Evolutionary conservation across 2,329 filamentous ascomycete genomes (phyloP), one percentile per base, ranked within the genome.

Genomic region (Hysterium pulicare): DNA sequence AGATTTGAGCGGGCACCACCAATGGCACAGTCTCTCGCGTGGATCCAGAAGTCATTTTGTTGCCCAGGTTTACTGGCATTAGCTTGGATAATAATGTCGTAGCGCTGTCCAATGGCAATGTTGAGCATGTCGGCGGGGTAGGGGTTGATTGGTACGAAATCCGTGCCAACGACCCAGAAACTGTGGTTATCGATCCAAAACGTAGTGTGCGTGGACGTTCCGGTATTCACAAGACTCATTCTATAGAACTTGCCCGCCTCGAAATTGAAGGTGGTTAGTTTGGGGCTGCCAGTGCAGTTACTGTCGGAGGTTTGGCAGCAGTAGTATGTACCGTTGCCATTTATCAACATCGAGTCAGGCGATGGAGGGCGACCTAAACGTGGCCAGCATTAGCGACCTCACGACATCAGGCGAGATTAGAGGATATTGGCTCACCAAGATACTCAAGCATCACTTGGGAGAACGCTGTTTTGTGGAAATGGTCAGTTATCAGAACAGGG

Each of bases 401-500:
- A n/a, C n/a, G n/a, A n/a, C n/a, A n/a, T n/a, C n/a, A 8, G 24
- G 24, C 24, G 7, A 28, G 7, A 28, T 28, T 7, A 28, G 13
- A 8, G 13, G 60, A 53, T 7, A 52, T 43, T 5, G 37, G 28
- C 15, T 35, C 51, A 51, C 44, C 54, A 46, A 33, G 50, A 61
- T 48, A 51, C 35, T 28, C 24, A 8, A 28, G 24, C 8, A 28
- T 28, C 24, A 28, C 8, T 13, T 28, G 24, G 13, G 24, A 28
- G 52, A 61, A 58, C 28, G 40, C 52, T 50, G 39, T 58, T 47
- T 48, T 23, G 34, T 57, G 78, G 55, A 82, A 81, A 81, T 81
- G 85, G 53, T 87, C 83, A 16, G 70, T 73, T 11, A 84, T 53
- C 23, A 79, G 67, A 7, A 83, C 53, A 5, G 73, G 63, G 1